These are phyloP conservation scores for Brettanomyces anomalus DNA, from an alignment of 805 yeast genomes.

Conservation along the genomic window DNA sequence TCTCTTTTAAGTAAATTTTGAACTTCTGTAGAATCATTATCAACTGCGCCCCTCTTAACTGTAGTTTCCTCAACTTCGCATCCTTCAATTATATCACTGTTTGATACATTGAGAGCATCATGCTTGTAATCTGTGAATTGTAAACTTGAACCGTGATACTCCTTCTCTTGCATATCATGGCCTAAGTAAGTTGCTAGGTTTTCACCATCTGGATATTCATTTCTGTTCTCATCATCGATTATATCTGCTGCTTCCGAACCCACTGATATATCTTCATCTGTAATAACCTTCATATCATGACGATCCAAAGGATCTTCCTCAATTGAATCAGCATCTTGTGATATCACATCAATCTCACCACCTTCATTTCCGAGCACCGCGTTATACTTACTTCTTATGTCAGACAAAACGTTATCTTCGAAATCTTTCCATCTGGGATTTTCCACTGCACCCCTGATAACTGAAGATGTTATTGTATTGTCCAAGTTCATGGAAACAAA, in stretches of 20 bases:
- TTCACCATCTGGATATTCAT: background rate
- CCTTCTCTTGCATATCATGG: constrained; percentile 37
- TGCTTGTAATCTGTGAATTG: too few relatives aligned
- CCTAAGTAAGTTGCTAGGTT: background rate
- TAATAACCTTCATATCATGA: constrained; percentile 10
- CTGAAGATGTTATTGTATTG: constrained; percentile 42
- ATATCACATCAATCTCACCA: constrained; percentile 20
- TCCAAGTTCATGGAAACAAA: constrained; percentile 57
- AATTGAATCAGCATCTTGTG: constrained; percentile 13
- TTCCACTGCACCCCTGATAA: constrained; percentile 34
- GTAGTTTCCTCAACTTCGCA: too few relatives aligned
- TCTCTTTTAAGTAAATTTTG: too few relatives aligned
- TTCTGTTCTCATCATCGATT: constrained; percentile 5
- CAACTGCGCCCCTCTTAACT: too few relatives aligned
- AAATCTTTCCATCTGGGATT: constrained; percentile 35
- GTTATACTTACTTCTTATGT: constrained; percentile 88
- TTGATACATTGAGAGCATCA: too few relatives aligned
- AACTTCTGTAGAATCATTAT: too few relatives aligned
- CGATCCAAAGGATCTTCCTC: constrained; percentile 12
- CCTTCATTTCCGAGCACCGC: constrained; percentile 67
- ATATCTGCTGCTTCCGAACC: background rate
- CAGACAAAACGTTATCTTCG: constrained; percentile 73
- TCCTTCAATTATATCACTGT: too few relatives aligned
- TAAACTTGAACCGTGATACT: constrained; percentile 57
- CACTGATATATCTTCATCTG: too few relatives aligned